Evolutionary conservation across 2,329 filamentous ascomycete genomes (phyloP), one percentile per base, ranked within the genome.

Genomic region (Rhynchosporium secalis): DNA sequence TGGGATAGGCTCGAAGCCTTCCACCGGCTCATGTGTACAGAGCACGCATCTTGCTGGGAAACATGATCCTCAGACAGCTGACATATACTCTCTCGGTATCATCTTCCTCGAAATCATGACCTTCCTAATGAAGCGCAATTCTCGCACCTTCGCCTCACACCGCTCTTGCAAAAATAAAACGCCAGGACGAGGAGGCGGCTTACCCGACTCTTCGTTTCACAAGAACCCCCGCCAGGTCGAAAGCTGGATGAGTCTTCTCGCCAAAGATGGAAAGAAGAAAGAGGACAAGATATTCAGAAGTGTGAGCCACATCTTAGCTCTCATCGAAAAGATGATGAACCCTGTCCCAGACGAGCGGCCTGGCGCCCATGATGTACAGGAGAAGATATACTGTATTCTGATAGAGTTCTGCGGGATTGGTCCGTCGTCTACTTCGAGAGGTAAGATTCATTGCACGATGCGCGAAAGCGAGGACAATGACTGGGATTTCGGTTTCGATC

Each of bases 81-180:
- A 92, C 72, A 78, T 92, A 26, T 93, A 89, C 75, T 90, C 88
- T 3, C 78, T 92, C 1, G 89, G 85, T 9, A 90, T 88, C 72
- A 81, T 92, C 57, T 89, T 89, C 64, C 78, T 92, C 15, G 89
- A 93, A 66, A 81, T 92, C 36, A 72, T 92, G 26, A 86, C 86
- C 28, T 86, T 90, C 70, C 78, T 90, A 62, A 75, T 91, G 63
- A 90, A 90, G 73, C 86, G 87, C 67, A 84, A 86, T 58, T 80
- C 84, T 1, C 81, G 83, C 56, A 83, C 86, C 31, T 91, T 92
- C 70, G 79, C 84, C 40, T 80, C 84, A 29, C 86, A 90, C 72
- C 86, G 90, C 5, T 81, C 84, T 1, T 81, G 84, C 3, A 87
- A 86, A 71, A 85, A 88, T 72, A 87, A 86, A 71, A 82, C 69